A percentile compares a stretch with the other conserved stretches of the same genome.
phyloP scores from a whole-genome alignment of 345 rosid species.

The Eutrema heterophyllum region DNA sequence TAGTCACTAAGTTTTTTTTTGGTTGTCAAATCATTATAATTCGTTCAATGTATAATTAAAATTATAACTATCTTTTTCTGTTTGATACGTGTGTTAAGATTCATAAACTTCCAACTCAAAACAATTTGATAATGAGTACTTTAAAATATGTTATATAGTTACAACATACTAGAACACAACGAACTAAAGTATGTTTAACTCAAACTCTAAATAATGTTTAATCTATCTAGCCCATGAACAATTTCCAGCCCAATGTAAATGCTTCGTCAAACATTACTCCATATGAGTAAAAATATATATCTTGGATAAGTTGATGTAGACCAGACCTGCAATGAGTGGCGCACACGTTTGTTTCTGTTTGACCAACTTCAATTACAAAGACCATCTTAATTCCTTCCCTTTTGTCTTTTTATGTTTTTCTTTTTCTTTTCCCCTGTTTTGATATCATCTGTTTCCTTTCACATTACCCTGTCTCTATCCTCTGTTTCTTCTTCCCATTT shows the following conservation, averaged over 20 bases:
- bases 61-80: too few species aligned
- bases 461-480: background rate
- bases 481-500: constrained; percentile 20
- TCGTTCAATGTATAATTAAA: too few species aligned
- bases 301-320: background rate
- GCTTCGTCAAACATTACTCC: background rate
- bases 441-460: background rate
- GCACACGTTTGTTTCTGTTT: constrained; percentile 24
- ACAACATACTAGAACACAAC: background rate
- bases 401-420: background rate
- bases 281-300: background rate
- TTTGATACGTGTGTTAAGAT: too few species aligned
- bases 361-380: constrained; percentile 11
- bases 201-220: background rate
- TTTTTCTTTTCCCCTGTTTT: too few species aligned
- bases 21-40: too few species aligned
- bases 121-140: too few species aligned
- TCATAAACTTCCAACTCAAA: too few species aligned
- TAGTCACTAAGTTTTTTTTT: too few species aligned
- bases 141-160: background rate
- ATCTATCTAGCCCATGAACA: background rate
- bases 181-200: too few species aligned
- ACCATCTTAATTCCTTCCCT: background rate
- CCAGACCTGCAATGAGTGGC: constrained; percentile 4
- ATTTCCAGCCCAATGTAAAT: background rate